Percentiles rank a stretch among this genome's conserved stretches.
Evolutionary conservation across 2,329 filamentous ascomycete genomes (phyloP).

Genomic region (Ceratocystis ficicola): DNA sequence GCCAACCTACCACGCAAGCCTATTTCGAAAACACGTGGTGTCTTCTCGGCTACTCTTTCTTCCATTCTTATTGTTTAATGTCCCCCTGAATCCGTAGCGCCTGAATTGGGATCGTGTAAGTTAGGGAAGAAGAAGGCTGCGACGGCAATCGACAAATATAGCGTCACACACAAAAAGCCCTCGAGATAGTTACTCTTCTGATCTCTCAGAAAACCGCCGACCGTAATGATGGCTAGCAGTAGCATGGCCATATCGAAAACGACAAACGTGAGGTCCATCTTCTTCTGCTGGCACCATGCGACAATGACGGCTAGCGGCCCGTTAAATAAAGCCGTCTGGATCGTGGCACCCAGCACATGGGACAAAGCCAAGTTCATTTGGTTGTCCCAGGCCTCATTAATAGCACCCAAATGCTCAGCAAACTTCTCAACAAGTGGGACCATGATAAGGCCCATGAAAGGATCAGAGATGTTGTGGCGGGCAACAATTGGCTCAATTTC

Average conservation of each 20-base stretch:
- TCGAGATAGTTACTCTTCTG: constrained; percentile 86
- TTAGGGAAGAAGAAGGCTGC: constrained; percentile 47
- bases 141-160: constrained; percentile 49
- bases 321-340: constrained; percentile 83
- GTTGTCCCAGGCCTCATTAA: constrained; percentile 75
- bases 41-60: background rate
- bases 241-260: constrained; percentile 74
- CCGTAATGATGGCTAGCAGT: constrained; percentile 71
- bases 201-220: constrained; percentile 78
- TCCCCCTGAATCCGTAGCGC: background rate
- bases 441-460: constrained; percentile 58
- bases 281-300: constrained; percentile 60
- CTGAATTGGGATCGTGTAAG: constrained; percentile 23
- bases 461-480: constrained; percentile 36
- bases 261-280: constrained; percentile 74
- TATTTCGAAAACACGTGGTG: background rate
- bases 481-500: constrained; percentile 52
- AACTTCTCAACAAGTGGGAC: constrained; percentile 76
- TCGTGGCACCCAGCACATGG: constrained; percentile 73
- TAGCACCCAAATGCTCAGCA: constrained; percentile 70
- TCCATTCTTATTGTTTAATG: background rate
- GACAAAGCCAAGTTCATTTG: constrained; percentile 77
- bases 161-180: constrained; percentile 63
- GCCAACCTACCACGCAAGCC: background rate
- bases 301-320: constrained; percentile 72